Evolutionary conservation across 2,329 filamentous ascomycete species (phyloP), one percentile per base, ranked within the genome.

Genomic region (Acarospora socialis): DNA sequence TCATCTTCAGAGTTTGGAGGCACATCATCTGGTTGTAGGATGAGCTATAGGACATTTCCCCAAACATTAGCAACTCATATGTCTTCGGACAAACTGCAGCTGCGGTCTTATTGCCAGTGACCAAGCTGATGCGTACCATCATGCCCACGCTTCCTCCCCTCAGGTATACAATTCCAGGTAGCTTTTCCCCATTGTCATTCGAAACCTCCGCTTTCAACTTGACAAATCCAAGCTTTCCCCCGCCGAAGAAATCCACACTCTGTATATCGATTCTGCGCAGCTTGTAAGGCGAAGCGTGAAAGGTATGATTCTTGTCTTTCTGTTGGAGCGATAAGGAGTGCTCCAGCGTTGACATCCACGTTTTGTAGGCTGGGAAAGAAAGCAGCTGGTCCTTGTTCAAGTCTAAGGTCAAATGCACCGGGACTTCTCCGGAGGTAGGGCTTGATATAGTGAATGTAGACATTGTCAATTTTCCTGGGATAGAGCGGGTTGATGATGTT

Each of bases 81-180:
- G 4, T 29, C n/a, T 12, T 5, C 12, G 29, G 7, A 5, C 13
- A 9, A 6, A 16, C 13, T 28, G 12, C 12, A 2, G 7, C 29
- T 23, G 10, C 19, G 30, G 12, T 34, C 16, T 14, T 12, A 6
- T 13, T 14, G 23, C 10, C n/a, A 6, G 19, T 13, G 4, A 7
- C 26, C 17, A 8, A 9, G 16, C 15, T 19, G n/a, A 14, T 14
- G 47, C 55, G 44, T 48, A 68, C 66, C 35, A 74, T 48, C 51
- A 73, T 66, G 6, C 56, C 68, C 1, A 73, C 66, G 49, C 66
- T 70, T 2, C 67, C 68, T 6, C 70, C 70, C 22, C 70, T 53
- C 34, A 74, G 47, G 39, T 73, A 73, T 3, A 73, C 62, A 28
- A 63, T 61, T 2, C 68, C 69, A 1, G 69, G 68, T 2, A 73